These are phyloP conservation scores for Truncatella angustata DNA, from an alignment of 2,329 filamentous ascomycete species.

Conservation along the genomic window DNA sequence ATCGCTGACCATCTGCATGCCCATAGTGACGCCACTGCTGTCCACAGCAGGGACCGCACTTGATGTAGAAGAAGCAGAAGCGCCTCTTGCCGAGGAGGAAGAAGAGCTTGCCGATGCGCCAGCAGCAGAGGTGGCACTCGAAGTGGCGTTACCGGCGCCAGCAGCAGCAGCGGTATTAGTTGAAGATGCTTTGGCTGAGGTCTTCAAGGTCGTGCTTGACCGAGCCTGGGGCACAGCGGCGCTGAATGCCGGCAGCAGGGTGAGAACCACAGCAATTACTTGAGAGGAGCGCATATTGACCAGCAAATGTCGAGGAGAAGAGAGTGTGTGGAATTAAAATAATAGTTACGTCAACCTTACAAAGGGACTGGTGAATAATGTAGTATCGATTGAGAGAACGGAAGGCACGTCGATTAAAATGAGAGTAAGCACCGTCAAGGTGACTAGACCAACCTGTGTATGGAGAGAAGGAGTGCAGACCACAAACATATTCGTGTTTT, in stretches of 20 bases:
- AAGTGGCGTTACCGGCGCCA: not conserved
- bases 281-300: conserved; percentile 6
- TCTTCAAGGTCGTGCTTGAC: conserved; percentile 2
- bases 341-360: conserved; percentile 1
- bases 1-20: conserved; percentile 10
- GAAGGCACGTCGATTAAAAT: not conserved
- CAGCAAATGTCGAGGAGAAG: not conserved
- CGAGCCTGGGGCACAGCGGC: conserved; percentile 3
- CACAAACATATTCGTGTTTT: not conserved
- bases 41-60: not conserved
- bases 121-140: not conserved
- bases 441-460: conserved; percentile 1
- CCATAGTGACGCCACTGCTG: conserved; percentile 5
- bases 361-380: not conserved
- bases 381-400: no score
- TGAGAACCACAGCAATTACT: not conserved
- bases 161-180: not conserved
- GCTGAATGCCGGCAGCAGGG: not conserved
- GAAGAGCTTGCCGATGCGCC: not conserved
- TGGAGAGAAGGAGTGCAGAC: not conserved
- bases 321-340: not conserved
- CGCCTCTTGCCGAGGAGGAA: not conserved
- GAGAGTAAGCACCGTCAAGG: conserved; percentile 9
- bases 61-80: not conserved
- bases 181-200: not conserved